A percentile compares a stretch with the other conserved stretches of the same genome.
phyloP scores from a whole-genome alignment of 306 rosid species.

The Spatholobus suberectus region DNA sequence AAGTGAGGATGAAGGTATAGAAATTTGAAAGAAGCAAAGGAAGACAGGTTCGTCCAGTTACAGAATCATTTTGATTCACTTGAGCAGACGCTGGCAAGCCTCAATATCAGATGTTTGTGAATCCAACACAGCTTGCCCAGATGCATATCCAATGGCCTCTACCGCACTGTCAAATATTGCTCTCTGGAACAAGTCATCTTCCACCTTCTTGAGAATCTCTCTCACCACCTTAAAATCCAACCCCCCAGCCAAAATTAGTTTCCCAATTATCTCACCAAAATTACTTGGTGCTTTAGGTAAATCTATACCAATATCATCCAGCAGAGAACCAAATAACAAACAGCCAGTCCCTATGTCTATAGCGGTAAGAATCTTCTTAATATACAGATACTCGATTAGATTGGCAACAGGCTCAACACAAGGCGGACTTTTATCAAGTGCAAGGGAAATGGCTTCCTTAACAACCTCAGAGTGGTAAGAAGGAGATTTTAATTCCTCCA shows the following conservation, averaged over 20 bases:
- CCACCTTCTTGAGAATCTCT: constrained; percentile 64
- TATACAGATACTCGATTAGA: constrained; percentile 62
- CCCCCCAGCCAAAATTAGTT: constrained; percentile 50
- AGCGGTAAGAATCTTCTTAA: constrained; percentile 54
- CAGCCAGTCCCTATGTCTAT: constrained; percentile 68
- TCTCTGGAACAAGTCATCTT: constrained; percentile 53
- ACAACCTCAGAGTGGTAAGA: constrained; percentile 77
- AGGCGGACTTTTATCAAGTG: constrained; percentile 73
- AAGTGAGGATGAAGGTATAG: constrained; percentile 24
- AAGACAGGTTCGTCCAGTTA: constrained; percentile 45
- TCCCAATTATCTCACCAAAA: constrained; percentile 70
- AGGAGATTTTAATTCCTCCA: constrained; percentile 77
- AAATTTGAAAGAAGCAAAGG: constrained; percentile 30
- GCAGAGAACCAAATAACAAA: constrained; percentile 63
- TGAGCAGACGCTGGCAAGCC: constrained; percentile 61
- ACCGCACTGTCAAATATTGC: constrained; percentile 52
- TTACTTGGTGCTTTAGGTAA: constrained; percentile 71
- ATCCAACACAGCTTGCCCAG: constrained; percentile 65
- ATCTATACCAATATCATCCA: constrained; percentile 75
- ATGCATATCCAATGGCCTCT: constrained; percentile 44
- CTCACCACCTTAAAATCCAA: constrained; percentile 65
- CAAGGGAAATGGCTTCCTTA: constrained; percentile 72
- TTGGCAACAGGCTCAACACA: constrained; percentile 58
- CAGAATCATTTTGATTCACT: constrained; percentile 39
- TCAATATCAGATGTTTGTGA: constrained; percentile 67